Evolutionary conservation across 1,284 basidiomycete species (phyloP).

Genomic region (Pulchroboletus neoregius): DNA sequence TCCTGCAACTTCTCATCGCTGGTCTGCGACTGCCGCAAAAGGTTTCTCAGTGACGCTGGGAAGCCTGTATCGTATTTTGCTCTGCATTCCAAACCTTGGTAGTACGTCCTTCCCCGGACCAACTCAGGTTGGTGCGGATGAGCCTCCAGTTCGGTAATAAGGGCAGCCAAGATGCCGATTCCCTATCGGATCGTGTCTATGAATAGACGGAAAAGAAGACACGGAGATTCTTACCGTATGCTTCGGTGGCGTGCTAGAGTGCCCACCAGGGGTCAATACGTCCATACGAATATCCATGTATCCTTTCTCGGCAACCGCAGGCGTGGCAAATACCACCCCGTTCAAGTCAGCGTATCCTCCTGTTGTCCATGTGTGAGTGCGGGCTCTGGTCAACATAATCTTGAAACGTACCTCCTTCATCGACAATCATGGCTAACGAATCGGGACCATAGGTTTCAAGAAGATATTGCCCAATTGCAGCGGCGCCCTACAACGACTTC

Average conservation of each 20-base stretch:
- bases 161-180: constrained; percentile 52
- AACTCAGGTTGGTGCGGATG: constrained; percentile 42
- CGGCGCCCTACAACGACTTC: constrained; percentile 42
- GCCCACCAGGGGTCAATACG: constrained; percentile 59
- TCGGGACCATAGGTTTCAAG: constrained; percentile 49
- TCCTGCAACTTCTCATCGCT: constrained; percentile 29
- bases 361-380: constrained; percentile 14
- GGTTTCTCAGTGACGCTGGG: constrained; percentile 26
- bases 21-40: constrained; percentile 27
- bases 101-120: constrained; percentile 28
- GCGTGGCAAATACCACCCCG: constrained; percentile 44
- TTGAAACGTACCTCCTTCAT: constrained; percentile 40
- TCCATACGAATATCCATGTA: constrained; percentile 53
- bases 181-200: constrained; percentile 31
- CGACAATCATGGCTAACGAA: constrained; percentile 53
- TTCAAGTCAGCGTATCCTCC: constrained; percentile 35
- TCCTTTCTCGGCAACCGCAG: constrained; percentile 63
- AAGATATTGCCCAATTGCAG: constrained; percentile 43
- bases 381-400: neutral
- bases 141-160: constrained; percentile 50
- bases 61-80: constrained; percentile 29
- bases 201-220: neutral
- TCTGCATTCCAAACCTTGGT: constrained; percentile 26
- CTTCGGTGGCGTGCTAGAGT: constrained; percentile 58
- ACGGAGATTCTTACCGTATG: constrained; percentile 42